Conservation (phyloP, 116 monocot species). For the Iris pallida region DNA sequence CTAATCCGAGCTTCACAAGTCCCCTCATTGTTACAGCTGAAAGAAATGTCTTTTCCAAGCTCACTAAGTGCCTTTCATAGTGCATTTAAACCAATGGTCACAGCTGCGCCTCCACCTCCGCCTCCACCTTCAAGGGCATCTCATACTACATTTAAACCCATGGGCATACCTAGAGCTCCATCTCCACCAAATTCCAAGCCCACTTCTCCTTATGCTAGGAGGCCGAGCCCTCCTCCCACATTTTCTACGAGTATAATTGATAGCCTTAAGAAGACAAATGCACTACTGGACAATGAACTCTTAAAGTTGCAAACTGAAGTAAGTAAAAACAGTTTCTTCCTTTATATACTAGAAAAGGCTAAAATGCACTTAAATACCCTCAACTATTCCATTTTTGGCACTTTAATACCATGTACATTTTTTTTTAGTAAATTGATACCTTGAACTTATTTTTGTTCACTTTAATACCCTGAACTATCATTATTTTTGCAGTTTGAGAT, state of each 20-base stretch:
- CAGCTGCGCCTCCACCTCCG: conserved; percentile 8
- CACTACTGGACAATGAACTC: conserved; percentile 31
- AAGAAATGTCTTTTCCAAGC: conserved; percentile 20
- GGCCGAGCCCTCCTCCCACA: conserved; percentile 23
- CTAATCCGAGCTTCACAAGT: conserved; percentile 17
- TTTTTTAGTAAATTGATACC: too few relatives aligned
- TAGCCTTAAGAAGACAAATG: conserved; percentile 33
- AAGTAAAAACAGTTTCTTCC: neutral
- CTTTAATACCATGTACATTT: too few relatives aligned
- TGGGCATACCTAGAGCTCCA: conserved; percentile 9
- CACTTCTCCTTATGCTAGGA: conserved; percentile 24
- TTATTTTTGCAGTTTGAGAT: too few relatives aligned
- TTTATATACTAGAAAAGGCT: too few relatives aligned
- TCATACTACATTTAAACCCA: conserved; percentile 19
- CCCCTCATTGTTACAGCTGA: conserved; percentile 23
- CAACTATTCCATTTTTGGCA: too few relatives aligned
- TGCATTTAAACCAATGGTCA: conserved; percentile 14
- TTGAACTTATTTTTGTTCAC: neutral
- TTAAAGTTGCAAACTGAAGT: conserved; percentile 38
- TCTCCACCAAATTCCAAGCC: conserved; percentile 10
- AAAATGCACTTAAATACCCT: too few relatives aligned
- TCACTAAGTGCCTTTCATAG: conserved; percentile 19
- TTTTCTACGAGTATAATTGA: conserved; percentile 32
- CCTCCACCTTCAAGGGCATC: conserved; percentile 12
- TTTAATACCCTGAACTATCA: too few relatives aligned